Evolutionary conservation across 164 flowering plant genomes (phyloP).

Genomic region (Paratinospora sagittata): DNA sequence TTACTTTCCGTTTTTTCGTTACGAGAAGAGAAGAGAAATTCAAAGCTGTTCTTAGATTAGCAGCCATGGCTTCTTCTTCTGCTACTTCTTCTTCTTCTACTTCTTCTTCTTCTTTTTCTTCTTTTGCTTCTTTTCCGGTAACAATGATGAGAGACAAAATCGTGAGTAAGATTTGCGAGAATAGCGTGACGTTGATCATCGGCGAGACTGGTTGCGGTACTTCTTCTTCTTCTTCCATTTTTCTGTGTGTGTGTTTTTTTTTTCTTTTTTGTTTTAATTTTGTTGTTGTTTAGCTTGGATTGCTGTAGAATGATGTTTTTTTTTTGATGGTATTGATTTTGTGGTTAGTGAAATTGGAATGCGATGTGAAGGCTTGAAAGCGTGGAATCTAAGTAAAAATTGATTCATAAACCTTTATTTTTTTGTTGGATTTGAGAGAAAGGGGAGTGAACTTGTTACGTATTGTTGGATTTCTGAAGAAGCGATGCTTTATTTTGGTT

Average conservation of each 20-base stretch:
- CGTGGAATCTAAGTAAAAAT: too few relatives aligned
- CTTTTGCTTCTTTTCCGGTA: conserved; percentile 50
- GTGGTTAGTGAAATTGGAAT: too few relatives aligned
- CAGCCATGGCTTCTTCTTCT: conserved; percentile 50
- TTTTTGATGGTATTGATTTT: too few relatives aligned
- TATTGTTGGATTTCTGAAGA: too few relatives aligned
- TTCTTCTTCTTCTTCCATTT: background rate
- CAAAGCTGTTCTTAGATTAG: background rate
- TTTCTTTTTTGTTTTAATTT: background rate
- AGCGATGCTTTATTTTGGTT: too few relatives aligned
- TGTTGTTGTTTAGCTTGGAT: background rate
- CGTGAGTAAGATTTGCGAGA: conserved; percentile 63
- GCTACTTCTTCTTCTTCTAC: conserved; percentile 38
- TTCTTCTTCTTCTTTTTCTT: conserved; percentile 38
- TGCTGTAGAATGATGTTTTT: too few relatives aligned
- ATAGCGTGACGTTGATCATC: conserved; percentile 89
- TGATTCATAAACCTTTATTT: too few relatives aligned
- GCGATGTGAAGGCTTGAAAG: too few relatives aligned
- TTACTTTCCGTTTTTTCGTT: conserved; percentile 77
- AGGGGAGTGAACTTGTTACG: too few relatives aligned
- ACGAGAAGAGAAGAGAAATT: background rate
- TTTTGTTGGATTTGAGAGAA: too few relatives aligned
- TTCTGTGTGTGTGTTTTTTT: background rate
- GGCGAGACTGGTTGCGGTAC: conserved; percentile 97
- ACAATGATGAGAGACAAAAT: conserved; percentile 48